Evolutionary conservation across 108 stramenopile species (phyloP).

Genomic region (Mayamaea pseudoterrestris): DNA sequence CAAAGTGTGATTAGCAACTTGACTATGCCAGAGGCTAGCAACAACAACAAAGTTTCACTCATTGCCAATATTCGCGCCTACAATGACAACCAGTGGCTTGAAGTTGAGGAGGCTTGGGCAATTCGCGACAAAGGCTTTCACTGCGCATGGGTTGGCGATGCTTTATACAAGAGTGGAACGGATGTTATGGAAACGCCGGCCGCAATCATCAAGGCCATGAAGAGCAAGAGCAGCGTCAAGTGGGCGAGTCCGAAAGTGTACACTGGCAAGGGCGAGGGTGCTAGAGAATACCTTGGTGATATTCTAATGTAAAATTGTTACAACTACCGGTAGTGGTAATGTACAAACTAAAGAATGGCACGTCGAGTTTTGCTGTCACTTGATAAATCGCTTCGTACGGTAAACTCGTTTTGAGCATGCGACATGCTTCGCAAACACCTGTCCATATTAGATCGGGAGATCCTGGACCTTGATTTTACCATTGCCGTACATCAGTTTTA

Average conservation of each 20-base stretch:
- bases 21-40: constrained; percentile 28
- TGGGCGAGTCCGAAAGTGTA: constrained; percentile 70
- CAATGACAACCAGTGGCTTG: constrained; percentile 57
- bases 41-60: constrained; percentile 26
- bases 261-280: constrained; percentile 80
- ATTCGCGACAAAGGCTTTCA: constrained; percentile 79
- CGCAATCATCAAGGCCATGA: constrained; percentile 72
- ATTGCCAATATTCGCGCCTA: constrained; percentile 56
- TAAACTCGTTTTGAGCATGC: too few relatives aligned
- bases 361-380: too few relatives aligned
- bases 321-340: too few relatives aligned
- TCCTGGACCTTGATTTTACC: too few relatives aligned
- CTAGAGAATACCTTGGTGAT: constrained; percentile 83
- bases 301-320: constrained; percentile 82
- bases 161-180: constrained; percentile 72
- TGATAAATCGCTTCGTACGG: too few relatives aligned
- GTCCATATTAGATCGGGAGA: too few relatives aligned
- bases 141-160: constrained; percentile 70
- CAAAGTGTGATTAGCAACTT: constrained; percentile 24
- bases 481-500: constrained; percentile 50
- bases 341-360: too few relatives aligned
- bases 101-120: constrained; percentile 80
- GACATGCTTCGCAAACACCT: too few relatives aligned
- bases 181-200: constrained; percentile 71
- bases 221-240: constrained; percentile 66